These are phyloP conservation scores for Adansonia grandidieri DNA, from an alignment of 441 rosid species.

Conservation along the genomic window DNA sequence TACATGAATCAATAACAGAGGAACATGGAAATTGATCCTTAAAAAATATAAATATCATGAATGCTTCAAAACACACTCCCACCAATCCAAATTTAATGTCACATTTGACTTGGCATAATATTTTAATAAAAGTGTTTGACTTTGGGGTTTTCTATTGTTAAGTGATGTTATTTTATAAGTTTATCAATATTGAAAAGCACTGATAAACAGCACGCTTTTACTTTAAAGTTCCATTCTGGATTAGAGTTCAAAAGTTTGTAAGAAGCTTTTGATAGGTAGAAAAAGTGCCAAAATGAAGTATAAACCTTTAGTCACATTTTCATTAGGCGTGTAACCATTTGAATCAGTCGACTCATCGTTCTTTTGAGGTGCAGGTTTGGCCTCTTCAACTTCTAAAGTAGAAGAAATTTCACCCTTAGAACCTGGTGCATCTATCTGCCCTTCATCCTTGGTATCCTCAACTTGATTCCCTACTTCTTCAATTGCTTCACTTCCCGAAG, in stretches of 20 bases:
- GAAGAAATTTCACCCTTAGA: constrained; percentile 39
- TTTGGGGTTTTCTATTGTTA: background rate
- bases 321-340: constrained; percentile 36
- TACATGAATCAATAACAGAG: constrained; percentile 19
- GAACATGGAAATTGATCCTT: background rate
- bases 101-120: background rate
- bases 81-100: background rate
- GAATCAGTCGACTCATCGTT: constrained; percentile 38
- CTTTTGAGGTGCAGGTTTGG: constrained; percentile 43
- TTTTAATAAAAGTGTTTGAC: background rate
- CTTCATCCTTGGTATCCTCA: constrained; percentile 42
- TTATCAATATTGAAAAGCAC: no score
- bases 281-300: constrained; percentile 16
- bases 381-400: constrained; percentile 34
- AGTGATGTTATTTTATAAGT: no score
- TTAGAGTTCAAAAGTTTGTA: constrained; percentile 4
- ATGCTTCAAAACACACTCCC: background rate
- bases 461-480: constrained; percentile 45
- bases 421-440: constrained; percentile 43
- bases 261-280: constrained; percentile 3
- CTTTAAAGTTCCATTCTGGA: constrained; percentile 5
- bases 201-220: no score
- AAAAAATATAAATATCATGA: constrained; percentile 3
- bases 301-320: constrained; percentile 51
- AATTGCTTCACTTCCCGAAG: constrained; percentile 43